These are phyloP conservation scores for Echria macrotheca DNA, from an alignment of 495 filamentous ascomycete genomes.

Conservation along the genomic window DNA sequence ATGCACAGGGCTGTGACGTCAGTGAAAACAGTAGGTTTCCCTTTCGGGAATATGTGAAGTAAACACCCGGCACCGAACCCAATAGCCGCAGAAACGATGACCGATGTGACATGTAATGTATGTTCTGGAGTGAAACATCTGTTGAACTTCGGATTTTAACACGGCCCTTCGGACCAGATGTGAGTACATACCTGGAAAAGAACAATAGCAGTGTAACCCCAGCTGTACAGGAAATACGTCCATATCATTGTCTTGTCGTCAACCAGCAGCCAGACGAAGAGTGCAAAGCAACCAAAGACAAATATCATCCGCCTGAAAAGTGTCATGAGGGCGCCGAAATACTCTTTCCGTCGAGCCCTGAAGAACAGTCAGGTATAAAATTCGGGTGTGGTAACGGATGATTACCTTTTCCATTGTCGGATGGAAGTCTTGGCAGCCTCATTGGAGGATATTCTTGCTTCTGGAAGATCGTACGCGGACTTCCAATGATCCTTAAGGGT, in stretches of 20 bases:
- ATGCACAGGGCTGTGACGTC: constrained; percentile 17
- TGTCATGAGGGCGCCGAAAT: constrained; percentile 7
- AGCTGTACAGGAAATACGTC: constrained; percentile 20
- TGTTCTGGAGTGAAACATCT: constrained; percentile 26
- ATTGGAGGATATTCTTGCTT: constrained; percentile 12
- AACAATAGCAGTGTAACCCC: constrained; percentile 24
- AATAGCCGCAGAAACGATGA: constrained; percentile 17
- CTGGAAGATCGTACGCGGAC: constrained; percentile 15
- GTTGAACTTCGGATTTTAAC: too few relatives aligned
- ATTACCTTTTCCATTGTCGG: constrained; percentile 14
- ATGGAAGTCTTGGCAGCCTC: constrained; percentile 8
- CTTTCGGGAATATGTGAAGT: constrained; percentile 9
- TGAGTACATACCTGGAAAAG: constrained; percentile 27
- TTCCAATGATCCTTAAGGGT: constrained; percentile 22
- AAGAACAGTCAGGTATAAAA: background rate
- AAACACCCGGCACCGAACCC: constrained; percentile 21
- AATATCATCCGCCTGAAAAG: constrained; percentile 14
- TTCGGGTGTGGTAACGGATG: background rate
- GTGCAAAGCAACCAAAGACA: constrained; percentile 16
- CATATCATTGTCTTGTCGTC: constrained; percentile 7
- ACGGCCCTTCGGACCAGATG: too few relatives aligned
- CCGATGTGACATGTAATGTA: constrained; percentile 16
- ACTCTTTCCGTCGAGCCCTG: constrained; percentile 10
- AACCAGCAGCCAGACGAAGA: constrained; percentile 21
- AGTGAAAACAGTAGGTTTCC: constrained; percentile 4